Percentiles rank a stretch among this genome's conserved stretches.
phyloP scores from a whole-genome alignment of 139 green algal genomes.

The Bryopsis sp. region DNA sequence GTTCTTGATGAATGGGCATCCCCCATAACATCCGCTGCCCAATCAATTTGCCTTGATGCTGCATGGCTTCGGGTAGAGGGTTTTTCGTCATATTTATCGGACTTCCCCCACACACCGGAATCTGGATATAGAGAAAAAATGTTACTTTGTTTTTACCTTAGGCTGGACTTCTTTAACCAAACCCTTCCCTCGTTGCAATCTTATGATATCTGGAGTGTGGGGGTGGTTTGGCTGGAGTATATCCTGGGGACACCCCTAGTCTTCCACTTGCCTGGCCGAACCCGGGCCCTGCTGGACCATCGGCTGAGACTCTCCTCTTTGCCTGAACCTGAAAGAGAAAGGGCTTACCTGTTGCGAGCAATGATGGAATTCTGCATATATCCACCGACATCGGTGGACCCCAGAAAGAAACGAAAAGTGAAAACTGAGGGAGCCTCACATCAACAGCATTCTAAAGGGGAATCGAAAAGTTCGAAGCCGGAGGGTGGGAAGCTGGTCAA shows the following conservation, averaged over 20 bases:
- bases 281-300: conserved; percentile 38
- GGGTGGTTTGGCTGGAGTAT: conserved; percentile 67
- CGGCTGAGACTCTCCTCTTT: conserved; percentile 29
- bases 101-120: no score
- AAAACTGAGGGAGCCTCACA: not conserved
- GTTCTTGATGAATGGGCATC: no score
- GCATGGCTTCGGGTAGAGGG: no score
- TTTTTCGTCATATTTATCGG: no score
- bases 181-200: not conserved
- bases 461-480: no score
- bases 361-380: conserved; percentile 70
- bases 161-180: not conserved
- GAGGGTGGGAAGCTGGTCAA: not conserved
- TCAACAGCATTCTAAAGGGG: not conserved
- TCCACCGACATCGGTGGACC: conserved; percentile 30
- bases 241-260: conserved; percentile 32
- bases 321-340: conserved; percentile 31
- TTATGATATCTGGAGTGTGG: conserved; percentile 43
- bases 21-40: no score
- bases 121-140: no score
- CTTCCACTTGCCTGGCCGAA: conserved; percentile 26
- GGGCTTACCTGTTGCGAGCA: conserved; percentile 45
- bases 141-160: no score
- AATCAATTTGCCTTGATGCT: no score
- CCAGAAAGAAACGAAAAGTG: not conserved